Percentiles rank a stretch among this genome's conserved stretches.
phyloP scores from a whole-genome alignment of 495 filamentous ascomycete species.

The Penicillium soppii region DNA sequence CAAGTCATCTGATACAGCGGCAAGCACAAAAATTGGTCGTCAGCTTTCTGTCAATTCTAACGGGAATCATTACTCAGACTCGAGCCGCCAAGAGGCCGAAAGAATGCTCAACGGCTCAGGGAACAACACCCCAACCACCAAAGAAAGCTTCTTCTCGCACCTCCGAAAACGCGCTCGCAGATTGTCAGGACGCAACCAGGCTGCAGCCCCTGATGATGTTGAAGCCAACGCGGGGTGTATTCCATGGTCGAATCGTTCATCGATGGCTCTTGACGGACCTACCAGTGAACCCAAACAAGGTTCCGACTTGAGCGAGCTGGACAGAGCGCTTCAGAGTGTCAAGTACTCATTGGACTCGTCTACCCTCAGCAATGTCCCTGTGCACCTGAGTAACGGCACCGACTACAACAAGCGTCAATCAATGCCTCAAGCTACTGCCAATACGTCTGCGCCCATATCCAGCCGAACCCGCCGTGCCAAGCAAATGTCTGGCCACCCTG shows the following conservation, averaged over 20 bases:
- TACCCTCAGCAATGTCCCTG: slow-evolving; percentile 48
- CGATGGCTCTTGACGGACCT: slow-evolving; percentile 73
- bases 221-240: slow-evolving; percentile 90
- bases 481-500: slow-evolving; percentile 69
- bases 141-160: slow-evolving; percentile 97
- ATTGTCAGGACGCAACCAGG: slow-evolving; percentile 86
- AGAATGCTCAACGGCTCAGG: slow-evolving; percentile 81
- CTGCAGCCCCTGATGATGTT: slow-evolving; percentile 74
- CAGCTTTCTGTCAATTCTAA: slow-evolving; percentile 95
- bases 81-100: slow-evolving; percentile 89
- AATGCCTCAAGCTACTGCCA: slow-evolving; percentile 61
- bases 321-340: slow-evolving; percentile 73
- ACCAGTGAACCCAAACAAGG: slow-evolving; percentile 52
- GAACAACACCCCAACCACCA: slow-evolving; percentile 61
- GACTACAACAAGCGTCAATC: slow-evolving; percentile 70
- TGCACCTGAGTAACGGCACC: slow-evolving; percentile 42
- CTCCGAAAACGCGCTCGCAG: slow-evolving; percentile 89
- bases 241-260: slow-evolving; percentile 84
- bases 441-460: slow-evolving; percentile 64
- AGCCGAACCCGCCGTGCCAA: slow-evolving; percentile 81
- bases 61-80: slow-evolving; percentile 84
- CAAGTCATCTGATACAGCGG: slow-evolving; percentile 40
- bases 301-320: slow-evolving; percentile 59
- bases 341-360: slow-evolving; percentile 61
- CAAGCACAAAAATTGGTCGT: slow-evolving; percentile 88